A percentile compares a stretch with the other conserved stretches of the same genome.
Evolutionary conservation across 208 protist genomes (phyloP).

Genomic region (Leishmania major): DNA sequence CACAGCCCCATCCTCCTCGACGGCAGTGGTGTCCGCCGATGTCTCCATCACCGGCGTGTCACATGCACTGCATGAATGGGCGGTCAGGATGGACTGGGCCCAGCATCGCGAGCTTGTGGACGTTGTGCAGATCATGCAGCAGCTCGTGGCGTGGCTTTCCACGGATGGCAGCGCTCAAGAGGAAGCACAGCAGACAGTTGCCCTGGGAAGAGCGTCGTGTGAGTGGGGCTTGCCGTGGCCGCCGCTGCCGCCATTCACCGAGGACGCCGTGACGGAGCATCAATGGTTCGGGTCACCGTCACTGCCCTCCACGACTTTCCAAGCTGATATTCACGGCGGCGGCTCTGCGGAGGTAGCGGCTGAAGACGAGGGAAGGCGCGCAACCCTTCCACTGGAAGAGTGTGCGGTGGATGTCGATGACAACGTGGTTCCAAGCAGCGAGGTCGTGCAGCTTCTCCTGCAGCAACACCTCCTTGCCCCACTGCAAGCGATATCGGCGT

Average conservation of each 20-base stretch:
- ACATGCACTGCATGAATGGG: conserved; percentile 29
- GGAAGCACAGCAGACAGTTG: neutral
- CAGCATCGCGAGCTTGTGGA: conserved; percentile 38
- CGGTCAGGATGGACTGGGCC: conserved; percentile 38
- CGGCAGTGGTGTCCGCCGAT: neutral
- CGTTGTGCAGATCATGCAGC: conserved; percentile 18
- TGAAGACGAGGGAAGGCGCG: neutral
- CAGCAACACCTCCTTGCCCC: conserved; percentile 2
- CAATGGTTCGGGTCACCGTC: neutral
- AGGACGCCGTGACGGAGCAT: neutral
- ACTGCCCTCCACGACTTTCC: neutral
- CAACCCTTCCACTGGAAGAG: neutral
- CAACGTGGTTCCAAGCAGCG: neutral
- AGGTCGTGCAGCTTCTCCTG: neutral
- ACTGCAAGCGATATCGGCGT: conserved; percentile 6
- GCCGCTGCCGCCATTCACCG: neutral
- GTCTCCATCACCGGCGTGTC: conserved; percentile 23
- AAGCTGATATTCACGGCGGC: neutral
- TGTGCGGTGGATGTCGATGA: neutral
- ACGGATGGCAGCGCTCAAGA: neutral
- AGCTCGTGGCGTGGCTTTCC: conserved; percentile 1
- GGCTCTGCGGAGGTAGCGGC: neutral
- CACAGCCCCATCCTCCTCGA: neutral
- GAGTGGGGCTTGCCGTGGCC: neutral
- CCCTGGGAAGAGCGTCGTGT: neutral